Conservation (phyloP, 106 monocot species). For the Platanthera zijinensis region DNA sequence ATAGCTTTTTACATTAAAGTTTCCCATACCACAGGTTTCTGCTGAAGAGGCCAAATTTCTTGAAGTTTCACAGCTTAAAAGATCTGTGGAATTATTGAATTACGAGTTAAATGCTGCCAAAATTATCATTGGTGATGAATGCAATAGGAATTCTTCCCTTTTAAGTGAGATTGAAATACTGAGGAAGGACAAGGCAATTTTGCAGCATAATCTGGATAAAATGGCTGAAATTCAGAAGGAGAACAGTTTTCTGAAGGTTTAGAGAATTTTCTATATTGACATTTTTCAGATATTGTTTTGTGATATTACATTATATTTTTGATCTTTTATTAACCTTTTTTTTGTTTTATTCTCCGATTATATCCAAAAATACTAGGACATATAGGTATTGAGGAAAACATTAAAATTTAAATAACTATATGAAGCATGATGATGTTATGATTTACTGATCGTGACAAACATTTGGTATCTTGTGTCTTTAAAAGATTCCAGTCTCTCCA, state of each 20-base stretch:
- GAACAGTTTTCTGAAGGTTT: conserved; percentile 64
- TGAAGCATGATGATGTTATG: no score
- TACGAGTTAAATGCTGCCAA: conserved; percentile 49
- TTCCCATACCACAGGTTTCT: conserved; percentile 29
- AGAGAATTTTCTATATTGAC: conserved; percentile 8
- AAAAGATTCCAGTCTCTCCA: no score
- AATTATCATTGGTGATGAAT: conserved; percentile 28
- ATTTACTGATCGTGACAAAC: no score
- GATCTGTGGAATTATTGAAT: conserved; percentile 37
- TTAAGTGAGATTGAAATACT: conserved; percentile 42
- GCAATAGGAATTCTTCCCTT: conserved; percentile 42
- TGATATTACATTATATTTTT: background rate
- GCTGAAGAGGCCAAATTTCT: conserved; percentile 60
- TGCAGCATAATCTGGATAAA: conserved; percentile 27
- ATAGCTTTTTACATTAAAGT: background rate
- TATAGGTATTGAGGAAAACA: no score
- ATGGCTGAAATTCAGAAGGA: conserved; percentile 54
- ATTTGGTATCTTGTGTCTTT: no score
- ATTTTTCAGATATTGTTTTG: background rate
- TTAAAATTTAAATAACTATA: no score
- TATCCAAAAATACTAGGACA: no score
- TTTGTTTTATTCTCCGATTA: no score
- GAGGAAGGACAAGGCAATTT: conserved; percentile 32
- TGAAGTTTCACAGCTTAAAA: conserved; percentile 72
- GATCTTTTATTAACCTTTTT: background rate